phyloP scores from a whole-genome alignment of 768 basidiomycete genomes.

The Cantharellus cinnabarinus region DNA sequence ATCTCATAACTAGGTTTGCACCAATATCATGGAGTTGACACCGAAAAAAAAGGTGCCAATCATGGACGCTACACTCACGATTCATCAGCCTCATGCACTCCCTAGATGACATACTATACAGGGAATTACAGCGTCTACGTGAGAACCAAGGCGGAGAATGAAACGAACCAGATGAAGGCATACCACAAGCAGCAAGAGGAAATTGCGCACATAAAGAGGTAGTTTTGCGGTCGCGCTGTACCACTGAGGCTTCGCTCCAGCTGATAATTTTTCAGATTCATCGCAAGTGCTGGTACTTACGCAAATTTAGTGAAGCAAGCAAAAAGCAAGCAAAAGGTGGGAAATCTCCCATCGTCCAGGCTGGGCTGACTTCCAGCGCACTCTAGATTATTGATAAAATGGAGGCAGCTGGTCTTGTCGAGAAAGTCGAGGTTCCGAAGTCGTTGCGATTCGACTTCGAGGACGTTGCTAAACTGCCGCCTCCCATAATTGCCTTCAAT shows the following conservation, averaged over 20 bases:
- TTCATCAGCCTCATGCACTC: neutral
- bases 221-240: constrained; percentile 12
- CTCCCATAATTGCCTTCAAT: constrained; percentile 93
- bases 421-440: constrained; percentile 61
- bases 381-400: constrained; percentile 91
- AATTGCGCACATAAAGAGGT: constrained; percentile 97
- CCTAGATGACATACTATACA: constrained; percentile 62
- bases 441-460: constrained; percentile 89
- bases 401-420: constrained; percentile 94
- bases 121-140: constrained; percentile 98
- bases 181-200: constrained; percentile 98
- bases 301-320: constrained; percentile 97
- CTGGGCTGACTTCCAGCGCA: neutral
- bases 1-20: constrained; percentile 34
- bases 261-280: constrained; percentile 41
- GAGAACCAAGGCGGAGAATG: constrained; percentile 89
- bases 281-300: constrained; percentile 98
- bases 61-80: neutral
- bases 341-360: neutral
- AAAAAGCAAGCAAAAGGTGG: constrained; percentile 86
- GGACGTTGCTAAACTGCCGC: constrained; percentile 79
- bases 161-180: constrained; percentile 99
- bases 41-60: constrained; percentile 47
- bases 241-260: neutral
- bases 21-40: constrained; percentile 94